Evolutionary conservation across 208 protist genomes (phyloP), one percentile per base, ranked within the genome.

Genomic region (Pavlovales sp.): DNA sequence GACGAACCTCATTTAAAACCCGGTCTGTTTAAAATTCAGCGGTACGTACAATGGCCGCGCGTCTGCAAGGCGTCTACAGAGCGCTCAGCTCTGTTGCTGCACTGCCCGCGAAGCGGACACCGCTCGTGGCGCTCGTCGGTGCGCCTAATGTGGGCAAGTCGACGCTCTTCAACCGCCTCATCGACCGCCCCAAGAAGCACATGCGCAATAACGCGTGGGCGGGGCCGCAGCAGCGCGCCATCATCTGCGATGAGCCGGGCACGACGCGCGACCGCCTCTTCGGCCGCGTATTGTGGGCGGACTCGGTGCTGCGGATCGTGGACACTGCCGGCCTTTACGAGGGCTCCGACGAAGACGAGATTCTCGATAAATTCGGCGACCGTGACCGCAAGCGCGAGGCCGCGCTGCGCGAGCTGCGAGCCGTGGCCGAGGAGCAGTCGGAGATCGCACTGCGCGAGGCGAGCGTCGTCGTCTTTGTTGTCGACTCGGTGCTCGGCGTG

Each of bases 101-200:
- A n/a, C n/a, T n/a, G n/a, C n/a, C n/a, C n/a, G n/a, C n/a, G n/a
- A n/a, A n/a, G n/a, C n/a, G n/a, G n/a, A n/a, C n/a, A n/a, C 81
- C 81, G 34, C 0, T 86, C 4, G 32, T 86, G 22, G 81, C 81
- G 47, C 66, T 86, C 39, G 57, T 86, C 22, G 81, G 81, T 37
- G 66, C 81, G 0, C 81, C 81, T 0, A 86, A 86, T 57, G 81
- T 30, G 34, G 81, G 81, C 44, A 86, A 86, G 81, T 77, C 47
- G 47, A 86, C 81, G 57, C 81, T 86, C 26, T 86, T 76, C 81
- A 86, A 86, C 81, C 44, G 81, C 1, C 44, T 86, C 8, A n/a
- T 34, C 38, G 75, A 39, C 75, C 47, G 57, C 38, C 1, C 81
- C 1, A 46, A 75, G 10, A 28, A 10, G 14, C 26, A 1, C 44